Conservation (phyloP, 257 asterid species). For the Avicennia marina region DNA sequence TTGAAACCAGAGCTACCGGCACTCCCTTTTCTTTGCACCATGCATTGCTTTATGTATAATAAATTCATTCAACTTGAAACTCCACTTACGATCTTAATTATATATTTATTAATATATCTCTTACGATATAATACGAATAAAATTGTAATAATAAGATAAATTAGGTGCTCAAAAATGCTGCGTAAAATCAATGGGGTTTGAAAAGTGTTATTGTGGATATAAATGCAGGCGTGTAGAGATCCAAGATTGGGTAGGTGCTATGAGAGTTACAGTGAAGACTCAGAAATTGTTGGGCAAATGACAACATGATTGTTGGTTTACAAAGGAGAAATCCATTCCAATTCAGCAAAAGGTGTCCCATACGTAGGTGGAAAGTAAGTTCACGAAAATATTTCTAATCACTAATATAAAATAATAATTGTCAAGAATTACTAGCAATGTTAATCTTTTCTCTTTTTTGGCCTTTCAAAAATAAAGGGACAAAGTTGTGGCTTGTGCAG, state of each 20-base stretch:
- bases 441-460: too few relatives aligned
- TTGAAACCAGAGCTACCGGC: constrained; percentile 51
- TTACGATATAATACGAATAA: too few relatives aligned
- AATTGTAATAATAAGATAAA: too few relatives aligned
- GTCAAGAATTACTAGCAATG: too few relatives aligned
- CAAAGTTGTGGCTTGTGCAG: constrained; percentile 71
- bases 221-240: constrained; percentile 87
- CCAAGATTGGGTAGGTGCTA: constrained; percentile 87
- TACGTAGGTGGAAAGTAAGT: constrained; percentile 46
- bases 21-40: constrained; percentile 37
- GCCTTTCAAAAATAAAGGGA: constrained; percentile 9
- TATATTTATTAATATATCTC: too few relatives aligned
- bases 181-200: too few relatives aligned
- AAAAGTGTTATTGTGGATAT: too few relatives aligned
- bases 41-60: constrained; percentile 46
- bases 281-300: constrained; percentile 52
- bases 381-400: too few relatives aligned
- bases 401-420: too few relatives aligned
- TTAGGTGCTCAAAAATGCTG: too few relatives aligned
- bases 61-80: too few relatives aligned
- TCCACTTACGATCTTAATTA: too few relatives aligned
- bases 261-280: constrained; percentile 72
- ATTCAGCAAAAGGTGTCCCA: constrained; percentile 39
- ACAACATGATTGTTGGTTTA: constrained; percentile 66
- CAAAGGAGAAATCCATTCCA: constrained; percentile 58